Evolutionary conservation across 2,329 filamentous ascomycete genomes (phyloP), one percentile per base, ranked within the genome.

Genomic region (Myriosclerotinia curreyana): DNA sequence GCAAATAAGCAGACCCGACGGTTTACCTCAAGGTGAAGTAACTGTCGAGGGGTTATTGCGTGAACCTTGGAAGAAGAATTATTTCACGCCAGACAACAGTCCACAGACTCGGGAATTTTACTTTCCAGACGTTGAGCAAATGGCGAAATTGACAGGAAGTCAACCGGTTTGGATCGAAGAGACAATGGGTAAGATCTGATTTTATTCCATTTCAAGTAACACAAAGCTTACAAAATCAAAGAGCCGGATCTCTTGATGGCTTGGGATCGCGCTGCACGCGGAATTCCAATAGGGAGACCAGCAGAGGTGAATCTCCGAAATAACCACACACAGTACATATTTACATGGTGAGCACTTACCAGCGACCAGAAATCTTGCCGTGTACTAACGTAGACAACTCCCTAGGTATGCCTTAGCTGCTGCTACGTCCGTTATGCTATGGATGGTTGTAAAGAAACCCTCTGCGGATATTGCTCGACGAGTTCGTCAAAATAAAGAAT

Each of bases 281-380:
- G 95, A 36, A 88, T 97, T 66, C 95, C 95, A 1, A 94, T 97
- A 74, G 95, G 93, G 17, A 84, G 94, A 74, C 80, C 91, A 8
- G 85, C 95, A 5, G 92, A 96, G 78, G 93, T 99, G 66, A 96
- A 96, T 75, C 80, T 99, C 74, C 86, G 92, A 75, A 99, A 99
- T 76, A 98, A 96, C 78, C 95, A 99, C 77, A 87, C 91, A 68
- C 95, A 98, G 81, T 99, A 99, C 77, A 99, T 99, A 71, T 95
- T 97, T 77, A 99, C 95, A 70, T 99, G 95, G 95, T 98, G 85
- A 74, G 87, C 78, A 49, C 62, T 8, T 60, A n/a, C 50, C 34
- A 52, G n/a, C 15, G 12, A 38, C 17, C 17, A 9, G 34, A 61
- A 25, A 12, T 28, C n/a, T 44, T 8, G 42, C 22, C 49, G 20